Conservation (phyloP, 2,329 filamentous ascomycete species). For the Lojkania enalia region DNA sequence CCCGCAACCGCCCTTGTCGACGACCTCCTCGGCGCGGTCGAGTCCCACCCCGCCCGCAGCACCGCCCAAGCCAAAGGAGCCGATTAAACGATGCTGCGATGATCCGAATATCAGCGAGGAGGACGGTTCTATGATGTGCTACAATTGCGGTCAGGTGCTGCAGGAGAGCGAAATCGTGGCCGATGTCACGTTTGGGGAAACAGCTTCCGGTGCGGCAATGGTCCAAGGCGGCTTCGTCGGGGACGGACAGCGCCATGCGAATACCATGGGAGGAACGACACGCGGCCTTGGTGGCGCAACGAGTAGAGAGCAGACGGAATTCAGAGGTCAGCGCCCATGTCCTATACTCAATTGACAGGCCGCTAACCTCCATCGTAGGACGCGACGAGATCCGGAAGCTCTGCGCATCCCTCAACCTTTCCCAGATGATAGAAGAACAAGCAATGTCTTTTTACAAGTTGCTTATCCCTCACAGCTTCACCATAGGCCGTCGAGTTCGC, state of each 20-base stretch:
- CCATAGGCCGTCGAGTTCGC: slow-evolving; percentile 73
- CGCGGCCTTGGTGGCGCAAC: slow-evolving; percentile 54
- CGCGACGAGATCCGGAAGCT: slow-evolving; percentile 47
- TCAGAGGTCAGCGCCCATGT: too few species aligned
- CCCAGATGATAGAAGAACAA: slow-evolving; percentile 41
- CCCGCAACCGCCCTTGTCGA: too few species aligned
- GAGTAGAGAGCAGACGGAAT: slow-evolving; percentile 64
- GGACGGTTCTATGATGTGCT: slow-evolving; percentile 28
- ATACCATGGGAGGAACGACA: slow-evolving; percentile 57
- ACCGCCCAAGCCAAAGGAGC: slow-evolving; percentile 1
- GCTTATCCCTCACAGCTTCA: slow-evolving; percentile 63
- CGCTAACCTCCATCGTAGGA: too few species aligned
- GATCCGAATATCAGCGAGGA: slow-evolving; percentile 25
- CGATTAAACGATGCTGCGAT: slow-evolving; percentile 39
- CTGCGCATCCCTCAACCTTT: slow-evolving; percentile 44
- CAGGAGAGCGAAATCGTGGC: slow-evolving; percentile 86
- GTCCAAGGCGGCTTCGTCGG: slow-evolving; percentile 89
- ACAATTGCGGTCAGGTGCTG: slow-evolving; percentile 54
- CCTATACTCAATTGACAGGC: too few species aligned
- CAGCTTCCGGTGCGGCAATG: slow-evolving; percentile 78
- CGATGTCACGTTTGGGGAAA: slow-evolving; percentile 90
- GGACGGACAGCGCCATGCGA: slow-evolving; percentile 80
- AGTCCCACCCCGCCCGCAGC: too few species aligned
- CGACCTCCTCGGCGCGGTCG: too few species aligned
- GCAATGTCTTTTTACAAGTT: slow-evolving; percentile 50